These are phyloP conservation scores for Craspedostauros australis DNA, from an alignment of 108 stramenopile species.

Conservation along the genomic window DNA sequence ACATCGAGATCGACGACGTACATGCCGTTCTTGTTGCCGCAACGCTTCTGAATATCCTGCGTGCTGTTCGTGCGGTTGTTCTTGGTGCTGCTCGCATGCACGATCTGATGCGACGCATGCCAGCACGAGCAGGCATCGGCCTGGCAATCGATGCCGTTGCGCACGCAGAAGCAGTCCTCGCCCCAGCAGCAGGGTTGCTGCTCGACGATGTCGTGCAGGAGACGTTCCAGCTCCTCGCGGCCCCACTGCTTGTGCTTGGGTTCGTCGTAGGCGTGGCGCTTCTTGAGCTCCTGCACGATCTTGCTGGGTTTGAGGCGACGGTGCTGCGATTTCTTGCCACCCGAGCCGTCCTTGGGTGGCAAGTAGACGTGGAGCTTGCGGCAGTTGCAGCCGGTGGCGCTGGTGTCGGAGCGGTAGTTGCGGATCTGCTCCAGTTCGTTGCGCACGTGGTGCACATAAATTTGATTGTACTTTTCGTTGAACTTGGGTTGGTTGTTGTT, in stretches of 20 bases:
- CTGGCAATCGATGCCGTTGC: constrained; percentile 77
- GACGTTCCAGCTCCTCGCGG: constrained; percentile 57
- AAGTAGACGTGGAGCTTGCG: constrained; percentile 70
- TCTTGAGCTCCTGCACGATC: constrained; percentile 69
- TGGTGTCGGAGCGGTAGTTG: constrained; percentile 39
- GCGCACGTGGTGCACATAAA: constrained; percentile 54
- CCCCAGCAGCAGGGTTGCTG: constrained; percentile 66
- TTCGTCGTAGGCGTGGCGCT: constrained; percentile 47
- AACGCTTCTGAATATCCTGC: constrained; percentile 49
- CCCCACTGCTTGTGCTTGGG: constrained; percentile 11
- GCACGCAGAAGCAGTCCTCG: constrained; percentile 65
- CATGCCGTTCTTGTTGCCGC: constrained; percentile 73
- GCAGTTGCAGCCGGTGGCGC: constrained; percentile 70
- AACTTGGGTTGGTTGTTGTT: no score
- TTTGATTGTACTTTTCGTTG: constrained; percentile 35
- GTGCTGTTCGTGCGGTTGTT: constrained; percentile 2
- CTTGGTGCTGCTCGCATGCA: constrained; percentile 5
- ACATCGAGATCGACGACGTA: constrained; percentile 52
- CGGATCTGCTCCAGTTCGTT: constrained; percentile 77
- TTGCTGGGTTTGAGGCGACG: constrained; percentile 59
- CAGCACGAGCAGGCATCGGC: constrained; percentile 80
- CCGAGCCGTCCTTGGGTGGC: constrained; percentile 40
- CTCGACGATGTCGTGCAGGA: constrained; percentile 57
- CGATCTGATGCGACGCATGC: constrained; percentile 61
- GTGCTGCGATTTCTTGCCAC: constrained; percentile 60